A percentile compares a stretch with the other conserved stretches of the same genome.
phyloP scores from a whole-genome alignment of 495 filamentous ascomycete genomes.

The Zalerion maritima region DNA sequence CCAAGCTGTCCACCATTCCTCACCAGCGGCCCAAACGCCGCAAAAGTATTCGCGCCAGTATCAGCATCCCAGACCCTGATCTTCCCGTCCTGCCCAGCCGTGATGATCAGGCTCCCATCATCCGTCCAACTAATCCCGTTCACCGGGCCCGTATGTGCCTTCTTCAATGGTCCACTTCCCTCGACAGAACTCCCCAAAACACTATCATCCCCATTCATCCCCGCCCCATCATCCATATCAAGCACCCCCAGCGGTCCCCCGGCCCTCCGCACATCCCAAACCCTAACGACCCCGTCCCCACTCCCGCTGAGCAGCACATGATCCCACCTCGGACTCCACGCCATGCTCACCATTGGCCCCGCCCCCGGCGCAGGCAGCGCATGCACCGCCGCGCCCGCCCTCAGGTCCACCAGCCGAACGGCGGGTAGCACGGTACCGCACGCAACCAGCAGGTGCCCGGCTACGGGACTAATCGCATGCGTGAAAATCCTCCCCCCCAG shows the following conservation, averaged over 20 bases:
- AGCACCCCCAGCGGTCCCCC: conserved; percentile 58
- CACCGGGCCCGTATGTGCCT: conserved; percentile 62
- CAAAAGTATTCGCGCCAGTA: conserved; percentile 69
- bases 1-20: conserved; percentile 55
- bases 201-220: too few relatives aligned
- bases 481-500: conserved; percentile 59
- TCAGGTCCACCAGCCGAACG: conserved; percentile 69
- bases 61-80: conserved; percentile 73
- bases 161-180: conserved; percentile 35
- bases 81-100: conserved; percentile 63
- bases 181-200: too few relatives aligned
- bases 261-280: conserved; percentile 73
- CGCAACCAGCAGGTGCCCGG: conserved; percentile 58
- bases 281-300: conserved; percentile 58
- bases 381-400: conserved; percentile 62
- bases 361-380: conserved; percentile 40
- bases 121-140: conserved; percentile 77
- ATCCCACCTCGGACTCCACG: conserved; percentile 66
- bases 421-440: conserved; percentile 69
- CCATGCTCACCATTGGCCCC: conserved; percentile 54
- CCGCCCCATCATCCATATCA: conserved; percentile 69
- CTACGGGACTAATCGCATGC: conserved; percentile 61
- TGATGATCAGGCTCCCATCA: conserved; percentile 57
- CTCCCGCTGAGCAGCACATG: conserved; percentile 68
- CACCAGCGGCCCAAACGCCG: conserved; percentile 66